phyloP scores from a whole-genome alignment of 306 rosid species.

The Geum urbanum region DNA sequence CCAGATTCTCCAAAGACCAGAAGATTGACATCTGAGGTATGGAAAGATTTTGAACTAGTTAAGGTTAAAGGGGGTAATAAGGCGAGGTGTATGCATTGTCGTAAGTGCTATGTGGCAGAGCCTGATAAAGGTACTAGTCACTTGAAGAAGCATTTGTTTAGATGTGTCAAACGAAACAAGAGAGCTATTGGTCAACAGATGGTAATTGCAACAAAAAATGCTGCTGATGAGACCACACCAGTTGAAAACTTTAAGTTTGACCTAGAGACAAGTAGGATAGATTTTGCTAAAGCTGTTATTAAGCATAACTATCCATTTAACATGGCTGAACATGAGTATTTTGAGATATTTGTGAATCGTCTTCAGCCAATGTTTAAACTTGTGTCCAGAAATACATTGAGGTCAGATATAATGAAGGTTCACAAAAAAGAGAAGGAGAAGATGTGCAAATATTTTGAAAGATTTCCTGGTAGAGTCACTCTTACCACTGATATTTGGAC shows the following conservation, averaged over 20 bases:
- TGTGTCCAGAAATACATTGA: not conserved
- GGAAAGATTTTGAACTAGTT: not conserved
- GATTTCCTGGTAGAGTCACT: not conserved
- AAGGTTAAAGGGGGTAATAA: not conserved
- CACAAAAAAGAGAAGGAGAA: not conserved
- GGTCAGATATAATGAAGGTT: not conserved
- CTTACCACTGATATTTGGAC: not conserved
- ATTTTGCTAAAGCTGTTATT: not conserved
- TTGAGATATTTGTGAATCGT: not conserved
- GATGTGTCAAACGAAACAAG: not conserved
- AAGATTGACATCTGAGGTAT: not conserved
- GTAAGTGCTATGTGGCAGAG: not conserved
- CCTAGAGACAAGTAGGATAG: too few relatives aligned
- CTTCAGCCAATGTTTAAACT: not conserved
- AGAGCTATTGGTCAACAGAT: not conserved
- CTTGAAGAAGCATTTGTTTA: not conserved
- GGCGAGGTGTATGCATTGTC: not conserved
- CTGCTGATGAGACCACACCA: not conserved
- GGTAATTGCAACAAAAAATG: not conserved
- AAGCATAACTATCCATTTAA: not conserved
- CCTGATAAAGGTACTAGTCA: not conserved
- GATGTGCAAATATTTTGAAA: not conserved
- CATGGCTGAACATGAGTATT: not conserved
- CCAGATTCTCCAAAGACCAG: too few relatives aligned
- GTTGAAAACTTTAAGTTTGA: not conserved